A percentile compares a stretch with the other conserved stretches of the same genome.
Conservation (phyloP, 495 filamentous ascomycete genomes). For the Penicillium ochrochloron region DNA sequence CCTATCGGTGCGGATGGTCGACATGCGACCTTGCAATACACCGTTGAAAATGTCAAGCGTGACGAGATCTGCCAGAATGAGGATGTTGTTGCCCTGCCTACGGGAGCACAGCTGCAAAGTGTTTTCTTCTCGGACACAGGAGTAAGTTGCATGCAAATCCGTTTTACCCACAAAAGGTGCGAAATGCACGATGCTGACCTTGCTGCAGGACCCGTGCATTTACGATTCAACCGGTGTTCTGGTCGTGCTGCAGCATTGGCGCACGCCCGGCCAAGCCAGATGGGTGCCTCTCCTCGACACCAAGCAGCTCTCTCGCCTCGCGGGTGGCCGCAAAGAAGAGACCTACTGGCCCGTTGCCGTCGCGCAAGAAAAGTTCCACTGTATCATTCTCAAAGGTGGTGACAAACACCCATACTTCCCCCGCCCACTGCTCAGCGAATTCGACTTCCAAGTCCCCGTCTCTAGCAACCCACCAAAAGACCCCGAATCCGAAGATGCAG, state of each 20-base stretch:
- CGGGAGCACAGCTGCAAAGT: constrained; percentile 69
- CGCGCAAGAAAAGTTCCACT: constrained; percentile 90
- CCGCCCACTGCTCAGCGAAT: constrained; percentile 87
- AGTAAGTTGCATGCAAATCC: constrained; percentile 47
- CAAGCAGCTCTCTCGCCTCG: constrained; percentile 75
- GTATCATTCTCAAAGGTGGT: constrained; percentile 96
- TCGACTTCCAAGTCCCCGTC: constrained; percentile 87
- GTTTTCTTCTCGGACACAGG: constrained; percentile 93
- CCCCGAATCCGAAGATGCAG: constrained; percentile 44
- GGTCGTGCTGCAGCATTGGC: constrained; percentile 88
- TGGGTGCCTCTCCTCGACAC: constrained; percentile 96
- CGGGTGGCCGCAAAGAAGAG: constrained; percentile 82
- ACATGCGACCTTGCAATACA: constrained; percentile 73
- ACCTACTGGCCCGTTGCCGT: constrained; percentile 95
- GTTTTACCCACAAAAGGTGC: not conserved
- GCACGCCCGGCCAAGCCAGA: constrained; percentile 76
- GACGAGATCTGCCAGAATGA: constrained; percentile 92
- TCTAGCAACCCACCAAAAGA: constrained; percentile 52
- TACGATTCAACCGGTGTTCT: constrained; percentile 91
- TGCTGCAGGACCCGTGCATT: constrained; percentile 80
- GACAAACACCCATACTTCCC: constrained; percentile 96
- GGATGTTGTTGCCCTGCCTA: constrained; percentile 83
- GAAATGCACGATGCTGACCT: not conserved
- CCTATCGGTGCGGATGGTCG: constrained; percentile 77
- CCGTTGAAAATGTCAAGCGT: constrained; percentile 88